phyloP scores from a whole-genome alignment of 371 early-diverging fungal genomes.

The Syncephalis plumigaleata region DNA sequence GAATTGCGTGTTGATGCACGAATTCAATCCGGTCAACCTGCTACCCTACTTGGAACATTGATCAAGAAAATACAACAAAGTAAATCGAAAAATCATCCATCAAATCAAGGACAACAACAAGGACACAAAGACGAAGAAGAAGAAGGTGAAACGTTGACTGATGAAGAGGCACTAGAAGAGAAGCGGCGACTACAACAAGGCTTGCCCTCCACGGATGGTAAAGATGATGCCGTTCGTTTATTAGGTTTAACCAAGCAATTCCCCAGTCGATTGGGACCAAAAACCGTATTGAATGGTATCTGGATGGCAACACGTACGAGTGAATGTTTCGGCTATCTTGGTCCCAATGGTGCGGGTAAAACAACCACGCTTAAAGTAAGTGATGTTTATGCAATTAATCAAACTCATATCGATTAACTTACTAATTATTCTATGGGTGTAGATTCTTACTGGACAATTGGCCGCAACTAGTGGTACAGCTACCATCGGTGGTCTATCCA shows the following conservation, averaged over 20 bases:
- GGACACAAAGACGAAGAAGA: conserved; percentile 3
- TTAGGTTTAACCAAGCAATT: conserved; percentile 13
- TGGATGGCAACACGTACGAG: too few species aligned
- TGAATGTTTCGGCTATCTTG: conserved; percentile 40
- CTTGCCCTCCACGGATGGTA: conserved; percentile 5
- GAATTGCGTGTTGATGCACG: conserved; percentile 12
- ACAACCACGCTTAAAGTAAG: conserved; percentile 41
- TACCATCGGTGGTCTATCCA: conserved; percentile 22
- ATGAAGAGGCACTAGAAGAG: conserved; percentile 13
- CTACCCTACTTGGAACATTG: conserved; percentile 8
- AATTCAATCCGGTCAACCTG: conserved; percentile 11
- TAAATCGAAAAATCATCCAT: conserved; percentile 1
- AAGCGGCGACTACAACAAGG: conserved; percentile 8
- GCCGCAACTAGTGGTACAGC: conserved; percentile 29
- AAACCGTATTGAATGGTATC: too few species aligned
- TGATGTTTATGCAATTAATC: conserved; percentile 27
- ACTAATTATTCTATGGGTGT: too few species aligned
- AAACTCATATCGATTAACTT: too few species aligned
- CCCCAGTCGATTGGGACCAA: neutral
- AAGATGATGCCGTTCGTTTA: conserved; percentile 15
- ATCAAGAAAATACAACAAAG: too few species aligned
- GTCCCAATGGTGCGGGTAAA: conserved; percentile 27
- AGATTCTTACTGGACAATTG: too few species aligned
- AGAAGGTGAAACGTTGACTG: too few species aligned
- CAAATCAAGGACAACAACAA: neutral